Base-by-base conservation (phyloP, 2,329 filamentous ascomycete species). In the Aspergillus quadrilineatus region DNA sequence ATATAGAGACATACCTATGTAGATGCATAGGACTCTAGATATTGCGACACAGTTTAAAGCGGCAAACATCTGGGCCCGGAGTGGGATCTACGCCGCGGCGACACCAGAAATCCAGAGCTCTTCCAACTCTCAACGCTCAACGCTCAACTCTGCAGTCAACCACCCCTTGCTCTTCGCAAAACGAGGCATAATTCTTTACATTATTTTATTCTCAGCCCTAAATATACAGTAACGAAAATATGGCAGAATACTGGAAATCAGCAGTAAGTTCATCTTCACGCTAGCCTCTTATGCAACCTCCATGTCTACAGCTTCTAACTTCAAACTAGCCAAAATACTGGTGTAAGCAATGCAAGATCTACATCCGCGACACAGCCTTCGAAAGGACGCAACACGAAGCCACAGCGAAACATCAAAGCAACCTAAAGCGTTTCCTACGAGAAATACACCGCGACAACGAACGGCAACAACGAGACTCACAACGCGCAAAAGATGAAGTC, bases 241-340 rank as follows among this genome's bases (percentile, higher is more conserved):
- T 99, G 94, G 88, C 94, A 0, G 94, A 97, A 81, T 95, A 96
- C 77, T 97, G 94, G 94, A 97, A 97, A 74, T 97, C 93, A 17
- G 96, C 92, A 34, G 84, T 85, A 71, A 73, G 78, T 59, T 14
- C 22, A 34, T 26, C n/a, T 5, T 1, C 8, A 28, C 2, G 30
- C 36, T 6, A 1, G 17, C 17, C 17, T 22, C 22, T 22, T 22
- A 22, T 22, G 22, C 22, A 30, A n/a, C 46, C 37, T 50, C 32
- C 37, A 49, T 5, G 10, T 12, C 37, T n/a, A 22, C 29, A 6
- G 2, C 22, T 52, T 41, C 67, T 72, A 56, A 74, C 49, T 22
- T 22, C 22, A 9, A 43, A 48, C 2, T 55, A 86, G 73, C 92
- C 92, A 5, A 93, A 89, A 72, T 96, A 96, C 78, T 97, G 92